Evolutionary conservation across 1,284 basidiomycete genomes (phyloP).

Genomic region (Cryptococcus sp.): DNA sequence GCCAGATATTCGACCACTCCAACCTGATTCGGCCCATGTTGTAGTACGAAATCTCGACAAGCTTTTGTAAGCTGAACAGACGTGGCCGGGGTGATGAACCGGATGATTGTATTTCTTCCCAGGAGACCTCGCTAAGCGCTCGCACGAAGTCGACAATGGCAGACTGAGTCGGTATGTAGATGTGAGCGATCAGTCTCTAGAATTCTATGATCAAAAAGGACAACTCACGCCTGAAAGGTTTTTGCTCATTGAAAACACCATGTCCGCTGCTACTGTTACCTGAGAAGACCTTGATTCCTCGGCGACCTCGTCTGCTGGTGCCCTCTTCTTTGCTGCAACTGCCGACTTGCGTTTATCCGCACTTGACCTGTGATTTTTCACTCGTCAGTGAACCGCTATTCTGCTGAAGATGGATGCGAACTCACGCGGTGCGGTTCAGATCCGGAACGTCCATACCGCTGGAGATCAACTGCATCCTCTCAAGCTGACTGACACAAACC

Average conservation of each 20-base stretch:
- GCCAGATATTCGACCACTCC: slow-evolving; percentile 98
- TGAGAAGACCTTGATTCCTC: slow-evolving; percentile 96
- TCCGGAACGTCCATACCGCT: slow-evolving; percentile 83
- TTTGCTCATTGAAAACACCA: slow-evolving; percentile 96
- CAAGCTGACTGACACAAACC: slow-evolving; percentile 92
- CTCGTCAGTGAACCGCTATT: not conserved
- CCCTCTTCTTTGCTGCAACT: slow-evolving; percentile 18
- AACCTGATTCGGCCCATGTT: slow-evolving; percentile 99
- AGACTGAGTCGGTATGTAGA: slow-evolving; percentile 59
- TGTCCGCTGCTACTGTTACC: slow-evolving; percentile 97
- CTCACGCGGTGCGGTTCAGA: slow-evolving; percentile 73
- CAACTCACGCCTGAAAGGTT: slow-evolving; percentile 83
- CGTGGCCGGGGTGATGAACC: slow-evolving; percentile 90
- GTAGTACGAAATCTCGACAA: slow-evolving; percentile 99
- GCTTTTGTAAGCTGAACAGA: slow-evolving; percentile 95
- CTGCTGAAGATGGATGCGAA: slow-evolving; percentile 2
- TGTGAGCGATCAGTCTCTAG: not conserved
- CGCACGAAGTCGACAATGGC: slow-evolving; percentile 98
- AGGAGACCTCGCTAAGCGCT: slow-evolving; percentile 94
- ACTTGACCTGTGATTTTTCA: slow-evolving; percentile 8
- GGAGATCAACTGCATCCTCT: slow-evolving; percentile 94
- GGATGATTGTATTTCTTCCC: slow-evolving; percentile 99
- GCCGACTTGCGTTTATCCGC: slow-evolving; percentile 21
- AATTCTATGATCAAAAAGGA: no score
- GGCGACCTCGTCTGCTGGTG: slow-evolving; percentile 87